phyloP scores from a whole-genome alignment of 179 eudicot genomes.

The Beta lomatogona region DNA sequence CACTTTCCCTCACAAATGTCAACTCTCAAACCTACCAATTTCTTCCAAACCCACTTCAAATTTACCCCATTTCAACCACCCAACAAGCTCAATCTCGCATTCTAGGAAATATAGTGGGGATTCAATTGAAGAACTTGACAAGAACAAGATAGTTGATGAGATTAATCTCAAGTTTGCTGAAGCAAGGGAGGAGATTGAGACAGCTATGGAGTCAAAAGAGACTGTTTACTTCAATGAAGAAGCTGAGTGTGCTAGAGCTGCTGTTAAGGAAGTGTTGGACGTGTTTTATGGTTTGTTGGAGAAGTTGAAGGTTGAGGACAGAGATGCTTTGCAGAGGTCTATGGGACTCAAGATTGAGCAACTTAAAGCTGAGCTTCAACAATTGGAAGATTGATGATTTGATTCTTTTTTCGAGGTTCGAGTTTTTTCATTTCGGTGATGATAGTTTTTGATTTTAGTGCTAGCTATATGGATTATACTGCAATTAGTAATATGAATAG shows the following conservation, averaged over 20 bases:
- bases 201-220: conserved; percentile 88
- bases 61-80: conserved; percentile 13
- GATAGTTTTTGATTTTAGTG: neutral
- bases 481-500: neutral
- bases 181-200: conserved; percentile 91
- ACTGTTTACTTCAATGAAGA: conserved; percentile 91
- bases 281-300: conserved; percentile 60
- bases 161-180: conserved; percentile 85
- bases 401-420: conserved; percentile 1
- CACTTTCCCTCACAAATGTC: neutral
- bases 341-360: conserved; percentile 97
- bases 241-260: conserved; percentile 80
- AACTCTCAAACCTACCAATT: conserved; percentile 20
- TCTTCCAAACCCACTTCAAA: conserved; percentile 25
- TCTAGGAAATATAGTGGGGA: conserved; percentile 37
- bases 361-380: conserved; percentile 89
- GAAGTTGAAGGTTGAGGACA: conserved; percentile 56
- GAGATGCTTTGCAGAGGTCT: conserved; percentile 57
- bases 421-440: neutral
- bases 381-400: conserved; percentile 62
- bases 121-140: conserved; percentile 36
- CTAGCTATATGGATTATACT: neutral
- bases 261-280: conserved; percentile 70
- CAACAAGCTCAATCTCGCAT: conserved; percentile 20
- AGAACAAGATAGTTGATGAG: conserved; percentile 61